Percentiles rank a stretch among this genome's conserved stretches.
Conservation (phyloP, 75 land plant species). For the Pinus taeda region DNA sequence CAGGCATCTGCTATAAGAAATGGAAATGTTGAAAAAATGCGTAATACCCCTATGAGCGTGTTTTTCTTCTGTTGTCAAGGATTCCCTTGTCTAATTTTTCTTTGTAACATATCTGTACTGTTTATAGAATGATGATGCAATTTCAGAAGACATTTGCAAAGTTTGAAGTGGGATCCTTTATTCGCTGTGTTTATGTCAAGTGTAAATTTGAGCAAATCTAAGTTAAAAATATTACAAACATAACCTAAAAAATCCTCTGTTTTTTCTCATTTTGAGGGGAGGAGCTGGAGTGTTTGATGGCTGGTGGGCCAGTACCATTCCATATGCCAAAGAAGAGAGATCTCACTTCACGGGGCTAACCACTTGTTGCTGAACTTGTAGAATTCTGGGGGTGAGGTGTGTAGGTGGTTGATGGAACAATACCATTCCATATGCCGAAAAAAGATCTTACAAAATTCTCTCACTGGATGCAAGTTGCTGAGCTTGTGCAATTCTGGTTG, state of each 20-base stretch:
- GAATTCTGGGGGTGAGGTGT: no score
- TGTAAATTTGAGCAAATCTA: not conserved
- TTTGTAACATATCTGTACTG: slow-evolving; percentile 7
- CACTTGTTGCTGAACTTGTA: no score
- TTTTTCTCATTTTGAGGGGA: not conserved
- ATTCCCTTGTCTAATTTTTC: not conserved
- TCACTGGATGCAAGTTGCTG: no score
- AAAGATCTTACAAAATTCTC: no score
- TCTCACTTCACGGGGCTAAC: no score
- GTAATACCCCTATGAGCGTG: not conserved
- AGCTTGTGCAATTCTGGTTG: no score
- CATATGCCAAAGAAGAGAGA: no score
- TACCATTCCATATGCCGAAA: no score
- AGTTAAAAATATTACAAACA: not conserved
- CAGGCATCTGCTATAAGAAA: slow-evolving; percentile 2
- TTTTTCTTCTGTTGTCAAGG: not conserved
- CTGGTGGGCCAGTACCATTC: no score
- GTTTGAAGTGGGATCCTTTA: not conserved
- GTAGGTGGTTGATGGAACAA: no score
- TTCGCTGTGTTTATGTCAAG: not conserved
- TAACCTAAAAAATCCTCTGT: not conserved
- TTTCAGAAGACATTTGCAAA: not conserved
- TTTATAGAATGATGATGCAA: not conserved
- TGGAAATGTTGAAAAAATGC: not conserved
- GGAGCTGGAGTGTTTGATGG: no score